Base-by-base conservation (phyloP, 2,329 filamentous ascomycete genomes). In the Aspergillus sp. region DNA sequence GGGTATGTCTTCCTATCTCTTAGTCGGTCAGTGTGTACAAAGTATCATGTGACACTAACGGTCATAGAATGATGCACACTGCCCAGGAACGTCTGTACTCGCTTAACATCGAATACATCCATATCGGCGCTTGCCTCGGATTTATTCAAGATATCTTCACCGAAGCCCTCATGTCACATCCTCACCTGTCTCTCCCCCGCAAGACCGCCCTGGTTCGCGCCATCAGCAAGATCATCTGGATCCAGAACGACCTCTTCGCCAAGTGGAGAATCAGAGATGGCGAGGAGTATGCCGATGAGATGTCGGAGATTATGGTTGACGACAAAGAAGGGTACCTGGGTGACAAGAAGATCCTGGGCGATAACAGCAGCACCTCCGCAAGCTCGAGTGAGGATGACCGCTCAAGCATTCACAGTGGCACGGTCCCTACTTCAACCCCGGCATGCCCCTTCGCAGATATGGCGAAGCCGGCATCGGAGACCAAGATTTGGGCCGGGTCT, bases 241-340 rank as follows among this genome's bases (percentile, higher is more conserved):
- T 94, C 66, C 91, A 94, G 76, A 94, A 94, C 72, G 91, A 94
- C 74, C 81, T 94, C 30, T 91, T 94, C 74, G 89, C 90, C n/a
- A 90, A 89, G 74, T 93, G 90, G 88, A 90, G 92, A 69, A 85
- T 91, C 38, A 81, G 84, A 36, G 88, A 91, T 65, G 87, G 88
- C 53, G 84, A 87, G 38, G 89, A 91, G 74, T 83, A 76, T 62
- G 75, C 71, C 23, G 78, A 81, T 4, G 73, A 77, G 55, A 77
- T 78, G 62, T 76, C 76, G 21, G 68, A 80, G 19, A 69, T 70
- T 55, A 67, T 66, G 41, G 78, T 82, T 13, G 76, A 82, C 48
- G 87, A 89, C 70, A 78, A 80, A 55, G 88, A 90, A 70, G 88
- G 88, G 0, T 89, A 85, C 67, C 67, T 90, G 19, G 82, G 87